Evolutionary conservation across 176 grass and related monocot species (phyloP).

Genomic region (Triticum urartu): DNA sequence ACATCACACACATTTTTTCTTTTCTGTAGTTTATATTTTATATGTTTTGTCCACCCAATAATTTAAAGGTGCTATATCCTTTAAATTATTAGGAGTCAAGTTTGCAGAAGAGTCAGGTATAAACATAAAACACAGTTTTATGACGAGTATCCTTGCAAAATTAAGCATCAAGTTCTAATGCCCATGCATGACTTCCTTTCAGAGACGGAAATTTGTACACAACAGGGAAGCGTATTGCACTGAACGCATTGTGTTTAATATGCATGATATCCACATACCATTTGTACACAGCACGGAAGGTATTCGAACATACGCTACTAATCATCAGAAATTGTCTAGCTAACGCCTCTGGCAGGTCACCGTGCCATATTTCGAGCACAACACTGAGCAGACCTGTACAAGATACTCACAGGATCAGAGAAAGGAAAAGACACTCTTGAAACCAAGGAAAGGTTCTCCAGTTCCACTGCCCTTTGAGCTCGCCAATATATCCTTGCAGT

Average conservation of each 20-base stretch:
- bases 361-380: background rate
- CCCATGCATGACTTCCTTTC: background rate
- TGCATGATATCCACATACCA: background rate
- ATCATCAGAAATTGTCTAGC: background rate
- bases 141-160: background rate
- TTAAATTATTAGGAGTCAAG: no score
- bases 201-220: background rate
- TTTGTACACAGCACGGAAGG: background rate
- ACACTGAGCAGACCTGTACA: background rate
- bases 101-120: background rate
- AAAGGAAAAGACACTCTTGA: constrained; percentile 80
- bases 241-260: background rate
- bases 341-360: background rate
- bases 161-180: background rate
- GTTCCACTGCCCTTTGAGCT: constrained; percentile 18
- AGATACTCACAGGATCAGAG: constrained; percentile 39
- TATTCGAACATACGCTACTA: background rate
- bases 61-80: no score
- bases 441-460: constrained; percentile 28
- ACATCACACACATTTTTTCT: no score
- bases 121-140: background rate
- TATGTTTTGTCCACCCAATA: no score
- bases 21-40: no score
- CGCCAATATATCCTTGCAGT: constrained; percentile 21
- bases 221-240: background rate